A percentile compares a stretch with the other conserved stretches of the same genome.
phyloP scores from a whole-genome alignment of 345 rosid species.

The Lumnitzera racemosa region DNA sequence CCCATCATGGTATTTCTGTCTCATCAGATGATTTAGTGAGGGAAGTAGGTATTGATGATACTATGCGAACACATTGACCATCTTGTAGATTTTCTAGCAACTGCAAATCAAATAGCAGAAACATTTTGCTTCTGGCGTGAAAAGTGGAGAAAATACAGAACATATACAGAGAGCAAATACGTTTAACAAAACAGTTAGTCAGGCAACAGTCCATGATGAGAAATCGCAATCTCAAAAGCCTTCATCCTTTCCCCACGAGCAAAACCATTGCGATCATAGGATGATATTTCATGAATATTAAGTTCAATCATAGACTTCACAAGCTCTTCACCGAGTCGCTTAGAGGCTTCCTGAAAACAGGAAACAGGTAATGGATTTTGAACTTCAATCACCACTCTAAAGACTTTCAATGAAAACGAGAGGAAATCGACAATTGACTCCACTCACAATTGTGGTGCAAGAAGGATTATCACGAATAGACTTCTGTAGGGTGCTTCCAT shows the following conservation, averaged over 20 bases:
- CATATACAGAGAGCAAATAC: no score
- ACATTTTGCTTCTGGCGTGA: no score
- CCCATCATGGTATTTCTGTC: no score
- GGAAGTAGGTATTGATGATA: no score
- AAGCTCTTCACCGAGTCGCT: conserved; percentile 76
- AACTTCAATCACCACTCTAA: not conserved
- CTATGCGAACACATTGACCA: no score
- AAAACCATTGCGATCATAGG: conserved; percentile 76
- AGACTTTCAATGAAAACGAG: not conserved
- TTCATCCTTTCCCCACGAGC: conserved; percentile 68
- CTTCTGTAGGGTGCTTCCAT: conserved; percentile 80
- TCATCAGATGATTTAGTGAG: no score
- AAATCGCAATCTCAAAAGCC: conserved; percentile 72
- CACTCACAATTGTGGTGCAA: conserved; percentile 53
- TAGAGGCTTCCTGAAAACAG: conserved; percentile 65
- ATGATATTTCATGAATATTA: conserved; percentile 60
- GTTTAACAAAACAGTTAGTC: conserved; percentile 15
- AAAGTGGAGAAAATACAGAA: no score
- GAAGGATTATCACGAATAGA: conserved; percentile 56
- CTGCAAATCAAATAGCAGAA: no score
- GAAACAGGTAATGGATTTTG: not conserved
- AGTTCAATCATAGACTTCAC: conserved; percentile 54
- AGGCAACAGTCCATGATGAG: conserved; percentile 63
- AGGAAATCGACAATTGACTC: not conserved
- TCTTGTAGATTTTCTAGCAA: no score